Evolutionary conservation across 371 early-diverging fungal genomes (phyloP), one percentile per base, ranked within the genome.

Genomic region (Actinomucor elegans): DNA sequence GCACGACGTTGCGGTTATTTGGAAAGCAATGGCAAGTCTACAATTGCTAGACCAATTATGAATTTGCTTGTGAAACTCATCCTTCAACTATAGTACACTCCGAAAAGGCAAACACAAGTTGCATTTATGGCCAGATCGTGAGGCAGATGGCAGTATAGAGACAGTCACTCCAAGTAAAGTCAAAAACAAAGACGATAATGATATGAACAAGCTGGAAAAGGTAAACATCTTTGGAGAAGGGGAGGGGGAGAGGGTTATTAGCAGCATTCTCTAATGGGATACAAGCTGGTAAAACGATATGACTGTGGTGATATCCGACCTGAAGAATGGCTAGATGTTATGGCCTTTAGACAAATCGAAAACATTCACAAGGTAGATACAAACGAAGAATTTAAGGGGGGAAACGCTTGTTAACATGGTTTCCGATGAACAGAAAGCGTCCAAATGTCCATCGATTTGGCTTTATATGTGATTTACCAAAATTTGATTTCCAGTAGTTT

Each of bases 401-500:
- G n/a, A n/a, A n/a, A n/a, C n/a, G n/a, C n/a, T n/a, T n/a, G n/a
- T n/a, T n/a, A n/a, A n/a, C n/a, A 23, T 41, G 11, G 5, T 41
- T 40, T 5, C n/a, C 4, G n/a, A 18, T 2, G 36, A 35, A 8
- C 64, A 85, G 77, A 76, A 67, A 48, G 85, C 80, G 40, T 76
- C 79, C 0, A 64, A 69, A 71, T 68, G 28, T 71, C 86, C 5
- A 77, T 81, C 12, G 80, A 85, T 5, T 53, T 91, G 53, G 77
- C 84, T 46, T 70, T 98, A 4, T 91, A 91, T 66, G 77, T 98
- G 91, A 94, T 31, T 75, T 98, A 14, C 95, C 96, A 1, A 88
- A 86, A 55, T 98, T 96, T 67, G 95, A 96, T 68, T 95, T 96
- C 94, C 96, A 1, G 77, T 96, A 7, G 86, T 96, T 5, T 94